Evolutionary conservation across 116 monocot genomes (phyloP), one percentile per base, ranked within the genome.

Genomic region (Cymodocea nodosa): DNA sequence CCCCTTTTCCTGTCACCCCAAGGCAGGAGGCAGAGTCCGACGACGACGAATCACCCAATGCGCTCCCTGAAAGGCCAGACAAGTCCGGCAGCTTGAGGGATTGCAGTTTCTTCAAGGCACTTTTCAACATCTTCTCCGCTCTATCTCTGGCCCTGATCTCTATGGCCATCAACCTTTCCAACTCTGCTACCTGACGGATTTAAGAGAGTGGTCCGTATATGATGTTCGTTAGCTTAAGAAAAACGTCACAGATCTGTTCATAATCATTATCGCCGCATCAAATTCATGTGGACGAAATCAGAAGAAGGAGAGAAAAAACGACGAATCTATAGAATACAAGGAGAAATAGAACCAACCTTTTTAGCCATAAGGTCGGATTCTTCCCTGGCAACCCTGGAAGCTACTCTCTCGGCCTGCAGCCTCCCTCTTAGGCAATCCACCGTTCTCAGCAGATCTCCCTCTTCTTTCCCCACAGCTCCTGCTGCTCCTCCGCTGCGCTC

Each of bases 131-230:
- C 76, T 73, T 87, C 69, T 90, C 83, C 65, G 90, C 95, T 65
- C 74, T 90, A 23, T 90, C 70, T 72, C 87, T 85, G 67, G 50
- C 40, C 36, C 82, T 80, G 11, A 87, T 83, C 80, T 95, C 95
- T 60, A 71, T 65, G 35, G 63, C 79, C n/a, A 95, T 60, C 58
- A 74, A 66, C 71, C 63, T 81, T 35, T 95, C 90, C 36, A 95
- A 64, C 64, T 87, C 87, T 8, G 66, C 72, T 76, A 95, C 64
- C 95, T 95, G 70, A 37, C 52, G 49, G 56, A 78, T 58, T 55
- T n/a, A 74, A 39, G 3, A 18, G 30, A 35, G 15, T 30, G 9
- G 4, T 5, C 15, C 23, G 4, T 0, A 14, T 19, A 52, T 12
- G 51, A 66, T n/a, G 23, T 2, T 17, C n/a, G 13, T 54, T n/a